Percentiles rank a stretch among this genome's conserved stretches.
Evolutionary conservation across 164 flowering plant genomes (phyloP).

Genomic region (Magnolia sinica): DNA sequence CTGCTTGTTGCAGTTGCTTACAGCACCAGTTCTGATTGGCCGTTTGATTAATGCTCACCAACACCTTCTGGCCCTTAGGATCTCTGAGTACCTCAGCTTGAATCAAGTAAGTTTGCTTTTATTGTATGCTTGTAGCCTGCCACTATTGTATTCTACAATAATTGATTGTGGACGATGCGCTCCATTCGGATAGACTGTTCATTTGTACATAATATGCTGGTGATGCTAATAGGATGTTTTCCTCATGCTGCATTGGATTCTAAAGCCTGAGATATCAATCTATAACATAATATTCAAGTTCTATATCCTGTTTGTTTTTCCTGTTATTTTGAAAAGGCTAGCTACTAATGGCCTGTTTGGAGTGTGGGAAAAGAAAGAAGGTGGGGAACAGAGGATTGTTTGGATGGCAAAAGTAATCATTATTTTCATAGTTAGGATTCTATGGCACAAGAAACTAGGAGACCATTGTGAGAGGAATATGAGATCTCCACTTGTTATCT

Average conservation of each 20-base stretch:
- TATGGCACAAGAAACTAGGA: too few species aligned
- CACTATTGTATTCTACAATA: background rate
- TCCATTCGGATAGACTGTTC: background rate
- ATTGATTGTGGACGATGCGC: background rate
- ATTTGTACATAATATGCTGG: too few species aligned
- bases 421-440: too few species aligned
- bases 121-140: background rate
- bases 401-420: too few species aligned
- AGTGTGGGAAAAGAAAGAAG: too few species aligned
- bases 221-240: background rate
- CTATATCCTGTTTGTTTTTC: background rate
- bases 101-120: conserved; percentile 54
- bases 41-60: conserved; percentile 88
- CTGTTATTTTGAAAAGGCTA: too few species aligned
- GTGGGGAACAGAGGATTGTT: too few species aligned
- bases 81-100: conserved; percentile 86
- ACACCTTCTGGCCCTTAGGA: conserved; percentile 79
- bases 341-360: too few species aligned
- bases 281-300: background rate
- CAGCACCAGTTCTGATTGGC: conserved; percentile 78
- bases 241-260: background rate
- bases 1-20: conserved; percentile 53
- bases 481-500: too few species aligned
- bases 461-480: too few species aligned
- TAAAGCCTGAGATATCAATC: background rate